Percentiles rank a stretch among this genome's conserved stretches.
Conservation (phyloP, 495 filamentous ascomycete species). For the Aspergillus olivimuriae region DNA sequence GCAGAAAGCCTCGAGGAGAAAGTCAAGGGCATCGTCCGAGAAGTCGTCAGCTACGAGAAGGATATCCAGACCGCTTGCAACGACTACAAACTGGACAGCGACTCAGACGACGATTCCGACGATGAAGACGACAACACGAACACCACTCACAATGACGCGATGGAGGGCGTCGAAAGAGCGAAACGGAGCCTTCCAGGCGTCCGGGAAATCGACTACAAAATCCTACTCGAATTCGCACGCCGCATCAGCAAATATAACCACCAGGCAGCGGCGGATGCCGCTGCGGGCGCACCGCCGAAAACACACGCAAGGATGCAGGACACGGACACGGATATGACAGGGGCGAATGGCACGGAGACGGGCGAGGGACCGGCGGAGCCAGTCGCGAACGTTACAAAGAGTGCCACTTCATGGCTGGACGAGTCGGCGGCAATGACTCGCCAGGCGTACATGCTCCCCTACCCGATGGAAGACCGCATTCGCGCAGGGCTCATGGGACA, state of each 20-base stretch:
- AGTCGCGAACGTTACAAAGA: slow-evolving; percentile 36
- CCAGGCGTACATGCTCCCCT: slow-evolving; percentile 41
- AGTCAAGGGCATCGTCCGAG: slow-evolving; percentile 36
- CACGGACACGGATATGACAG: slow-evolving; percentile 28
- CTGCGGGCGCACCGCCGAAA: slow-evolving; percentile 16
- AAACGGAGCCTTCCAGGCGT: no score
- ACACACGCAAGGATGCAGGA: slow-evolving; percentile 11
- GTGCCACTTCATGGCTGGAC: slow-evolving; percentile 41
- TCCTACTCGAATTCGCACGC: slow-evolving; percentile 40
- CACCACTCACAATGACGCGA: slow-evolving; percentile 20
- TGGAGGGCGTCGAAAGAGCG: not conserved
- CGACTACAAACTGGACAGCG: slow-evolving; percentile 21
- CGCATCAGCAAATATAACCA: slow-evolving; percentile 45
- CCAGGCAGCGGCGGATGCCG: slow-evolving; percentile 41
- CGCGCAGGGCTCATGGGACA: slow-evolving; percentile 44
- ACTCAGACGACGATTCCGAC: slow-evolving; percentile 17
- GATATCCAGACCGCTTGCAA: slow-evolving; percentile 29
- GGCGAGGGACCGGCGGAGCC: slow-evolving; percentile 27
- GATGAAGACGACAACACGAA: slow-evolving; percentile 16
- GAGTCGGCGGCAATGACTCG: slow-evolving; percentile 38
- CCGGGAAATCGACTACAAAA: slow-evolving; percentile 39
- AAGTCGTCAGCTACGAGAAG: slow-evolving; percentile 35
- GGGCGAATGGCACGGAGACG: slow-evolving; percentile 7
- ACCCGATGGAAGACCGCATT: slow-evolving; percentile 43
- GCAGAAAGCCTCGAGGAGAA: slow-evolving; percentile 33